Evolutionary conservation across 2,329 filamentous ascomycete species (phyloP), one percentile per base, ranked within the genome.

Genomic region (Alternaria postmessia): DNA sequence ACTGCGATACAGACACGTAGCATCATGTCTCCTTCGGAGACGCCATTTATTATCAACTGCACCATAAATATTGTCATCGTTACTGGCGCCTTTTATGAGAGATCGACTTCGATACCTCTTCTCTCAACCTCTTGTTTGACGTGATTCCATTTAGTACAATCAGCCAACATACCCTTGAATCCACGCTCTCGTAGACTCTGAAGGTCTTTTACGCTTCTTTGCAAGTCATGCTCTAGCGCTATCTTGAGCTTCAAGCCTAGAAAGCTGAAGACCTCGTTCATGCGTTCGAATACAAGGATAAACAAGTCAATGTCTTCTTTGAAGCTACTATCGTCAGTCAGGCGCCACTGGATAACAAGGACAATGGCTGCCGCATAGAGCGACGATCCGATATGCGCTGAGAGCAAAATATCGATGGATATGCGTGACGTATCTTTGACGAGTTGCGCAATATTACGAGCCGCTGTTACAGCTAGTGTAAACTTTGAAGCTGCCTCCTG

Each of bases 161-260:
- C 71, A 2, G 64, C 68, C n/a, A 76, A 34, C 20, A 75, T 52
- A 4, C 72, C 73, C 48, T 53, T 67, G 26, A 67, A 70, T 1
- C 73, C 74, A n/a, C 53, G 46, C 30, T 69, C 56, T 32, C 61
- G 62, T 41, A 75, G 46, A 18, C 32, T 55, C 3, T 54, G 30
- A 5, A 67, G 8, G 5, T 72, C 55, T 9, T 64, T 61, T 12
- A 59, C 55, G 24, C 51, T 66, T 26, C 58, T 62, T 9, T 66
- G 51, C 42, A 71, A 9, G 30, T 74, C 69, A 38, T 70, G 62
- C 51, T 66, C 62, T 4, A 76, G 53, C 1, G 69, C 72, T 8
- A 67, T 28, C 51, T 69, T 71, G 59, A 72, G 74, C 44, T 78
- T 78, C 20, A 64, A n/a, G 0, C 74, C 75, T 2, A 72, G 38